phyloP scores from a whole-genome alignment of 1,284 basidiomycete species.

The Ustilago loliicola region DNA sequence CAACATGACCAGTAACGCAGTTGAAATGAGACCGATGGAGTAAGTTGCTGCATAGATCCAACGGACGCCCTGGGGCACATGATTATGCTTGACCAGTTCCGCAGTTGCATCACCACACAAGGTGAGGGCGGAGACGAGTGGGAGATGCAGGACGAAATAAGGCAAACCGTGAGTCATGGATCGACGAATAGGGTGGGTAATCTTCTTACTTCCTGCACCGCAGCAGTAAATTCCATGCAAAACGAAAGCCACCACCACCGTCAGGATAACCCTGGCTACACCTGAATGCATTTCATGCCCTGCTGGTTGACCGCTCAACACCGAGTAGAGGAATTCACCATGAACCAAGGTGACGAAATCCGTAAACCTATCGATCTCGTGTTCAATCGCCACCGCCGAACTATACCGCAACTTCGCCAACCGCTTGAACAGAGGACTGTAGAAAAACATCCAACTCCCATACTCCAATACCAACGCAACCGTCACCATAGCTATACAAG shows the following conservation, averaged over 20 bases:
- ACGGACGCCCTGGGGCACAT: conserved; percentile 45
- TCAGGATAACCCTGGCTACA: conserved; percentile 51
- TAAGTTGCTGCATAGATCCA: conserved; percentile 58
- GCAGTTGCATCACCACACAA: conserved; percentile 60
- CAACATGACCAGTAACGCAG: conserved; percentile 49
- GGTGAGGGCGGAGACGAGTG: conserved; percentile 57
- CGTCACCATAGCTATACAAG: conserved; percentile 54
- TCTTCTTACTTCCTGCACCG: conserved; percentile 38
- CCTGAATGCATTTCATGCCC: conserved; percentile 52
- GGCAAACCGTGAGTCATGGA: conserved; percentile 33
- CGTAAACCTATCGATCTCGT: conserved; percentile 62
- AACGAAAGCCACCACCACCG: conserved; percentile 49
- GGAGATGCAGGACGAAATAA: conserved; percentile 55
- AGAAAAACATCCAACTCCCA: conserved; percentile 54
- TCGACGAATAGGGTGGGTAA: conserved; percentile 52
- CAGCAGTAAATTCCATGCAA: conserved; percentile 57
- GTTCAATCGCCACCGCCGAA: conserved; percentile 61
- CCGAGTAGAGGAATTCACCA: conserved; percentile 57
- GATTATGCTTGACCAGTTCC: conserved; percentile 54
- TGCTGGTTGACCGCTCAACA: conserved; percentile 46
- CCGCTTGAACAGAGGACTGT: conserved; percentile 54
- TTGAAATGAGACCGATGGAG: conserved; percentile 53
- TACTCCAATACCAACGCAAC: conserved; percentile 57
- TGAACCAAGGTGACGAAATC: conserved; percentile 64
- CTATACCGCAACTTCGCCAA: conserved; percentile 54